A percentile compares a stretch with the other conserved stretches of the same genome.
These are phyloP conservation scores for Rhododendron simsii DNA, from an alignment of 148 eudicot genomes.

Conservation along the genomic window DNA sequence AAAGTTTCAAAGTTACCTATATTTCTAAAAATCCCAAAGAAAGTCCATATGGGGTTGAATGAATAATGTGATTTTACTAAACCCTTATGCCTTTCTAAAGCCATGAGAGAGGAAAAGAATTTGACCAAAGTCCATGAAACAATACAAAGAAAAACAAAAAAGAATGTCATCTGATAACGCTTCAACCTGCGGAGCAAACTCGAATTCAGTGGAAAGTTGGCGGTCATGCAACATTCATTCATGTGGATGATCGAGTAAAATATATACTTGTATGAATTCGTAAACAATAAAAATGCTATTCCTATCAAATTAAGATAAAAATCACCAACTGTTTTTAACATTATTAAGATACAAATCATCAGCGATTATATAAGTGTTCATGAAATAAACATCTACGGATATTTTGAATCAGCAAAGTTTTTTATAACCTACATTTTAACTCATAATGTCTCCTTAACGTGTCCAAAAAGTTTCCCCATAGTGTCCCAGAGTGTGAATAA, in stretches of 20 bases:
- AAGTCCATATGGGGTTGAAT: background rate
- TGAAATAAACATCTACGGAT: background rate
- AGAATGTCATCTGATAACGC: background rate
- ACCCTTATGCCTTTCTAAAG: background rate
- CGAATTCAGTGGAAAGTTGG: background rate
- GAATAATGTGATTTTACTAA: background rate
- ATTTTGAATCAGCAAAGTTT: background rate
- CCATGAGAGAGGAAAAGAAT: background rate
- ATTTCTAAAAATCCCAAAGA: background rate
- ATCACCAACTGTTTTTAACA: background rate
- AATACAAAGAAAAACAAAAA: background rate
- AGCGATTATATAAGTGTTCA: background rate
- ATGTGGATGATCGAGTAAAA: background rate
- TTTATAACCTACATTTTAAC: background rate
- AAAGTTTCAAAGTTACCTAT: background rate
- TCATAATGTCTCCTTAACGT: background rate
- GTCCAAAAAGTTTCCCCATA: background rate
- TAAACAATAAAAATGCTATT: too few species aligned
- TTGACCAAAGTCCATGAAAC: background rate
- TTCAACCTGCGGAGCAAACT: background rate
- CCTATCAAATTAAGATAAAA: background rate
- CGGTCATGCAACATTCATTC: background rate
- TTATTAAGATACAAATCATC: background rate
- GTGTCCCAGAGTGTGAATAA: background rate
- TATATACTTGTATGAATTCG: background rate